phyloP scores from a whole-genome alignment of 345 rosid genomes.

The Atalantia buxifolia region DNA sequence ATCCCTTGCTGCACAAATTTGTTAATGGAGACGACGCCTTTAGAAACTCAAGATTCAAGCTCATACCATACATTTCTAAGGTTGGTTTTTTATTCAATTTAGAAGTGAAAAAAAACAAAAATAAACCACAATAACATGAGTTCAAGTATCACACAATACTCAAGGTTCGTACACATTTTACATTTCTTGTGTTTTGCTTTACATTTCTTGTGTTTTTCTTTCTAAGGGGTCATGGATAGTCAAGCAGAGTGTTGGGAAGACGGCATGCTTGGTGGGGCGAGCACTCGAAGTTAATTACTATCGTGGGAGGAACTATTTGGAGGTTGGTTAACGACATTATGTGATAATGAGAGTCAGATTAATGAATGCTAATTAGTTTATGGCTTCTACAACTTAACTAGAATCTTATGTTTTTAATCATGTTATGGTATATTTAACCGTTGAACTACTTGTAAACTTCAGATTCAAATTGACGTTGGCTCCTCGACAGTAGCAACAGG shows the following conservation, averaged over 20 bases:
- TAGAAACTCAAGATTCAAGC: constrained; percentile 91
- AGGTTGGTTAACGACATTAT: constrained; percentile 41
- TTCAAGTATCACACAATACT: not conserved
- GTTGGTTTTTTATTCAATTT: constrained; percentile 21
- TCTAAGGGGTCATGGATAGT: constrained; percentile 93
- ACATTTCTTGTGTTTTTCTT: not conserved
- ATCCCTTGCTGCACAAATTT: constrained; percentile 69
- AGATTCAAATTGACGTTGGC: constrained; percentile 81
- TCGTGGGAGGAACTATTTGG: constrained; percentile 78
- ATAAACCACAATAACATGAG: not conserved
- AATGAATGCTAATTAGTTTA: too few species aligned
- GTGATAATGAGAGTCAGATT: not conserved
- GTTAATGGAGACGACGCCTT: constrained; percentile 84
- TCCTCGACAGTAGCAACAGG: constrained; percentile 95
- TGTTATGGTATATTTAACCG: not conserved
- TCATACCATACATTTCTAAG: constrained; percentile 89
- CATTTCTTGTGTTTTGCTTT: not conserved
- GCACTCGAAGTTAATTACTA: constrained; percentile 63
- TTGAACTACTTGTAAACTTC: constrained; percentile 13
- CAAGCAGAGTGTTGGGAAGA: constrained; percentile 93
- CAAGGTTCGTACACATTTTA: not conserved
- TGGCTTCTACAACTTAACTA: too few species aligned
- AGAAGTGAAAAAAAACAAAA: not conserved
- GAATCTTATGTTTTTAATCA: too few species aligned
- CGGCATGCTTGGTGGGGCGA: constrained; percentile 78